Conservation (phyloP, 1,284 basidiomycete species). For the Boletus mariae region DNA sequence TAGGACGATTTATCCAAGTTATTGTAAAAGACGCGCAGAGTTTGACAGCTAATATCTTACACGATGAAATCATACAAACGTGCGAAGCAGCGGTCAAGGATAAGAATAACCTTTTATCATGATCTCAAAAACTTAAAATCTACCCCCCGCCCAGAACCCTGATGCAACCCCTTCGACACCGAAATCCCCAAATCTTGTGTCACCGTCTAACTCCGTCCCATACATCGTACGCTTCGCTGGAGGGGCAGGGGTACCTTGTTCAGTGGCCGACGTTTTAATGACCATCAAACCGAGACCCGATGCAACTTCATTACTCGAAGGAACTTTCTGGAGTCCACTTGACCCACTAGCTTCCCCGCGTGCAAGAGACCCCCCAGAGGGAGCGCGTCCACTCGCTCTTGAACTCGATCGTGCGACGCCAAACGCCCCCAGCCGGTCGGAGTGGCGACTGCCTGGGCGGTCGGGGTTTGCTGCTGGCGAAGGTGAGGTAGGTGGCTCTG, state of each 20-base stretch:
- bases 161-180: slow-evolving; percentile 69
- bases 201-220: slow-evolving; percentile 70
- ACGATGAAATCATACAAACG: slow-evolving; percentile 16
- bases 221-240: slow-evolving; percentile 68
- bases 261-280: slow-evolving; percentile 31
- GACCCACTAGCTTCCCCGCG: slow-evolving; percentile 31
- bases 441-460: slow-evolving; percentile 35
- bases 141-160: slow-evolving; percentile 56
- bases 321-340: slow-evolving; percentile 25
- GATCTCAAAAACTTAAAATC: slow-evolving; percentile 34
- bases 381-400: slow-evolving; percentile 29
- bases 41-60: slow-evolving; percentile 21
- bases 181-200: slow-evolving; percentile 78
- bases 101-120: slow-evolving; percentile 5
- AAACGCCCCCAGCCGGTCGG: slow-evolving; percentile 31
- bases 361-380: slow-evolving; percentile 27
- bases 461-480: slow-evolving; percentile 48
- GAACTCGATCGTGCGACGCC: slow-evolving; percentile 32
- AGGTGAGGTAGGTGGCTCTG: slow-evolving; percentile 68
- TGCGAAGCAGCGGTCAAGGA: slow-evolving; percentile 8
- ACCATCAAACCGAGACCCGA: slow-evolving; percentile 37
- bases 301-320: slow-evolving; percentile 38
- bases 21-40: slow-evolving; percentile 2
- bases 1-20: background rate
- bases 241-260: slow-evolving; percentile 29